Percentiles rank a stretch among this genome's conserved stretches.
Conservation (phyloP, 495 filamentous ascomycete genomes). For the Aspergillus bertholletiae region DNA sequence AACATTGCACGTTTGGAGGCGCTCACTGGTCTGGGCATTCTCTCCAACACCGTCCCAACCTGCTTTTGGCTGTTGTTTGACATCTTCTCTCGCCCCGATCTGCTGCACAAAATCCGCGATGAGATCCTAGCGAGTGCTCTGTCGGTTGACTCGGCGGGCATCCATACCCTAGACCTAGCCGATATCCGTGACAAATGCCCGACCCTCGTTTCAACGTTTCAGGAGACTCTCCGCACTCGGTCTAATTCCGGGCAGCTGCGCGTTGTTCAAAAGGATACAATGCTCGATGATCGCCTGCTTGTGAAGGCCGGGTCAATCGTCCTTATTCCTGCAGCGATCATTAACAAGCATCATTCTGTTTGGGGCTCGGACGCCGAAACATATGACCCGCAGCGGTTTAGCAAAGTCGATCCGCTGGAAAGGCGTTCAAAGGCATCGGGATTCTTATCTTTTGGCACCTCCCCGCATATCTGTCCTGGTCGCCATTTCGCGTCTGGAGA, state of each 20-base stretch:
- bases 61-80: constrained; percentile 45
- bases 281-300: constrained; percentile 28
- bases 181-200: constrained; percentile 35
- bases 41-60: constrained; percentile 45
- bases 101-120: constrained; percentile 32
- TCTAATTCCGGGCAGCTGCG: constrained; percentile 21
- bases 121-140: constrained; percentile 27
- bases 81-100: constrained; percentile 30
- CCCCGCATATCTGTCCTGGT: constrained; percentile 43
- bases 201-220: constrained; percentile 32
- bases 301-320: constrained; percentile 25
- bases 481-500: constrained; percentile 44
- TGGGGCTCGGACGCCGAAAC: constrained; percentile 25
- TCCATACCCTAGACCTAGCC: constrained; percentile 29
- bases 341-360: constrained; percentile 16
- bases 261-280: constrained; percentile 24
- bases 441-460: constrained; percentile 41
- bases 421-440: constrained; percentile 18
- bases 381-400: constrained; percentile 33
- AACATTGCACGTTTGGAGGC: constrained; percentile 43
- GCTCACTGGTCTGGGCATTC: constrained; percentile 30
- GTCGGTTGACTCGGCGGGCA: constrained; percentile 7
- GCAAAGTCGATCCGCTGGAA: constrained; percentile 11
- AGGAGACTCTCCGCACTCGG: constrained; percentile 33
- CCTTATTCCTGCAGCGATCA: constrained; percentile 19